A percentile compares a stretch with the other conserved stretches of the same genome.
phyloP scores from a whole-genome alignment of 2,329 filamentous ascomycete species.

The Cladophialophora bantiana region DNA sequence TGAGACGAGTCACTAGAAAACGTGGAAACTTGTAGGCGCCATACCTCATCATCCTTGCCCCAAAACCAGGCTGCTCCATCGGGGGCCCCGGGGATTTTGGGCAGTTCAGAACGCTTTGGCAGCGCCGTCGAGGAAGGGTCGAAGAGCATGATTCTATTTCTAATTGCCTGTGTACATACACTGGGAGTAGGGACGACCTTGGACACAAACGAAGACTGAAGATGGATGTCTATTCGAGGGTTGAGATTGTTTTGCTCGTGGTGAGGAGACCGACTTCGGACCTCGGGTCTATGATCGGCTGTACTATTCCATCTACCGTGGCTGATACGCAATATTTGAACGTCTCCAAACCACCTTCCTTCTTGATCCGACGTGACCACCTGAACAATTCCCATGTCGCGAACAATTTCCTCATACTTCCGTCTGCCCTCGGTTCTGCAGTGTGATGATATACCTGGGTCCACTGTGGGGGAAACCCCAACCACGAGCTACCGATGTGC shows the following conservation, averaged over 20 bases:
- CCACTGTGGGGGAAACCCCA: not conserved
- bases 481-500: not conserved
- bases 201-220: not conserved
- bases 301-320: not conserved
- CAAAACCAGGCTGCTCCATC: constrained; percentile 66
- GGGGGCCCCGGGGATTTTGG: constrained; percentile 59
- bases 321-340: not conserved
- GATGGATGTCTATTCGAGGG: not conserved
- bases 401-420: not conserved
- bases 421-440: not conserved
- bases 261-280: not conserved
- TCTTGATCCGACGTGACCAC: not conserved
- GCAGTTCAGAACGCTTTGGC: constrained; percentile 50
- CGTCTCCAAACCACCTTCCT: not conserved
- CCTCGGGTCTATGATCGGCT: constrained; percentile 6
- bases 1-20: not conserved
- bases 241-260: not conserved
- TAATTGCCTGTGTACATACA: not conserved
- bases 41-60: constrained; percentile 55
- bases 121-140: constrained; percentile 8
- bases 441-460: not conserved
- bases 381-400: not conserved
- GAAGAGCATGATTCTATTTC: not conserved
- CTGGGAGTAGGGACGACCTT: not conserved
- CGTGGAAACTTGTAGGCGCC: not conserved